These are phyloP conservation scores for Pseudogymnoascus sp. DNA, from an alignment of 2,329 filamentous ascomycete species.

Conservation along the genomic window DNA sequence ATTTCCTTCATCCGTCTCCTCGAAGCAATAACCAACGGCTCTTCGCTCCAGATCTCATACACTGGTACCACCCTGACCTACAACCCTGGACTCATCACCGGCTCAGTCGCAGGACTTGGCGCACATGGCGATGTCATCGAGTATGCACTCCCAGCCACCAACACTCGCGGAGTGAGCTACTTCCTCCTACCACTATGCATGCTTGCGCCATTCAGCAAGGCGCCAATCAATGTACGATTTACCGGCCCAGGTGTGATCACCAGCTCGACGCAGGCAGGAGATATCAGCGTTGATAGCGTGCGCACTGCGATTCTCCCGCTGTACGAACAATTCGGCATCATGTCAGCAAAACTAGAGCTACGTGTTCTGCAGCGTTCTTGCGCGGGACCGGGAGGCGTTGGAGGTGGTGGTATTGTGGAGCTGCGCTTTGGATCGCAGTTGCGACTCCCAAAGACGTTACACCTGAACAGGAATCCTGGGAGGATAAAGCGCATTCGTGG, in stretches of 20 bases:
- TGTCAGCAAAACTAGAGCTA: constrained; percentile 70
- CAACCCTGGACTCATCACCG: constrained; percentile 85
- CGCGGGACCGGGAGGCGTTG: constrained; percentile 62
- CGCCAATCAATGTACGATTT: constrained; percentile 82
- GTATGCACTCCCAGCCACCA: constrained; percentile 70
- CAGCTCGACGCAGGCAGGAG: constrained; percentile 70
- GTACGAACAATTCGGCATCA: constrained; percentile 83
- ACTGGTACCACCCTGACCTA: constrained; percentile 91
- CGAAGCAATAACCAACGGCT: constrained; percentile 91
- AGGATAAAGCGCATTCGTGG: constrained; percentile 82
- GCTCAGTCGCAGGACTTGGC: constrained; percentile 67
- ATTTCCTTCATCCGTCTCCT: constrained; percentile 92
- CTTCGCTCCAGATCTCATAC: constrained; percentile 89
- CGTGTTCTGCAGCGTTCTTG: constrained; percentile 74
- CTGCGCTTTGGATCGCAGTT: constrained; percentile 90
- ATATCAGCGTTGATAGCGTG: constrained; percentile 87
- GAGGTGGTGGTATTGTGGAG: constrained; percentile 88
- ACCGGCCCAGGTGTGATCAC: constrained; percentile 90
- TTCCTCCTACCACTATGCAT: constrained; percentile 85
- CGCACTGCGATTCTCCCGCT: constrained; percentile 86
- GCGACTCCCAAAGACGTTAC: constrained; percentile 85
- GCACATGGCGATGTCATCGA: constrained; percentile 63
- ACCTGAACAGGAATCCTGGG: constrained; percentile 72
- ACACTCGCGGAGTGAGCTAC: constrained; percentile 77
- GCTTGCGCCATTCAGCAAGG: constrained; percentile 87